These are phyloP conservation scores for Musa acuminata DNA, from an alignment of 176 grass and related monocot species.

Conservation along the genomic window DNA sequence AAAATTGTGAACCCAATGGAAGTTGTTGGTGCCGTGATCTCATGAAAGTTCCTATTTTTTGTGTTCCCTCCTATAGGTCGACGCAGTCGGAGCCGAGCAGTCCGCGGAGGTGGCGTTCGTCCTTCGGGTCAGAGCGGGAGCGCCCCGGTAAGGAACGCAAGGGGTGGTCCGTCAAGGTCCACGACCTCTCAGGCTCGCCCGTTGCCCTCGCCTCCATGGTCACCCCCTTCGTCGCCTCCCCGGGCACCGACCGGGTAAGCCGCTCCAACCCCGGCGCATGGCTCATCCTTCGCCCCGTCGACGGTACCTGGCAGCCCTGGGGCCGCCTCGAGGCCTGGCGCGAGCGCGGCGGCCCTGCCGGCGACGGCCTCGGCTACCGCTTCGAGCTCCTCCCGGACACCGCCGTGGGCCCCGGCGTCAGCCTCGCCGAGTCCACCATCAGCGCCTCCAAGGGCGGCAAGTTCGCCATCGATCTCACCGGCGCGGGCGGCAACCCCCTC, in stretches of 20 bases:
- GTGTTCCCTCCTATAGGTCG: slow-evolving; percentile 22
- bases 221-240: slow-evolving; percentile 84
- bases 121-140: slow-evolving; percentile 38
- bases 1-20: background rate
- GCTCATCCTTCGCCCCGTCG: slow-evolving; percentile 76
- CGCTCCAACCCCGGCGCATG: slow-evolving; percentile 88
- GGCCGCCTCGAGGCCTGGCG: slow-evolving; percentile 90
- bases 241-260: slow-evolving; percentile 69
- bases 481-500: slow-evolving; percentile 26
- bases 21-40: background rate
- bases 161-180: slow-evolving; percentile 93
- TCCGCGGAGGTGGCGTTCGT: slow-evolving; percentile 23
- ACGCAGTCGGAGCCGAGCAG: slow-evolving; percentile 25
- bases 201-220: slow-evolving; percentile 93
- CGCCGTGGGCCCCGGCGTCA: slow-evolving; percentile 38
- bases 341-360: slow-evolving; percentile 47
- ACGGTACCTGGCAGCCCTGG: slow-evolving; percentile 82
- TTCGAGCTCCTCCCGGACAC: slow-evolving; percentile 58
- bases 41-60: background rate
- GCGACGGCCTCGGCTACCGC: slow-evolving; percentile 71
- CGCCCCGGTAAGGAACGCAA: slow-evolving; percentile 60
- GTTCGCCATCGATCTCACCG: slow-evolving; percentile 77
- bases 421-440: slow-evolving; percentile 51
- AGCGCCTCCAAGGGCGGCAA: slow-evolving; percentile 63
- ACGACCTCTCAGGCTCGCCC: slow-evolving; percentile 87